These are phyloP conservation scores for Chloris gayana DNA, from an alignment of 176 grass and related monocot species.

Conservation along the genomic window DNA sequence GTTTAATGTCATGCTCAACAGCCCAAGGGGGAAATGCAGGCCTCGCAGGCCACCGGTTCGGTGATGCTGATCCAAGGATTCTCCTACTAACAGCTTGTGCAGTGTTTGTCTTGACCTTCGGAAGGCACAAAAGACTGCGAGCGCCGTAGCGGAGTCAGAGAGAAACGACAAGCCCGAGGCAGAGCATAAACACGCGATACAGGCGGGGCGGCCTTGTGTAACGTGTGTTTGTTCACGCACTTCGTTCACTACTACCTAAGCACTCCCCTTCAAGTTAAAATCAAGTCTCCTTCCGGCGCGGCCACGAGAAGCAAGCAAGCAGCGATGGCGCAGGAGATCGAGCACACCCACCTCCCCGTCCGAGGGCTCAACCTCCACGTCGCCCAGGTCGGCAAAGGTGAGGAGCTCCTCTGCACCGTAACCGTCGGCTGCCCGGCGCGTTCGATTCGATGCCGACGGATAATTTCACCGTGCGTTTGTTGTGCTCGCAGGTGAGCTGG, in stretches of 20 bases:
- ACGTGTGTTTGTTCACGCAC: background rate
- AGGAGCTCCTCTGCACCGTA: background rate
- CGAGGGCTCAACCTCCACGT: constrained; percentile 56
- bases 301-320: background rate
- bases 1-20: background rate
- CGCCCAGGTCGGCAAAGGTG: constrained; percentile 49
- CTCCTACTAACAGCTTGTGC: background rate
- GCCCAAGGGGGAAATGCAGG: background rate
- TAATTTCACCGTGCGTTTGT: background rate
- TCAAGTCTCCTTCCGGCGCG: background rate
- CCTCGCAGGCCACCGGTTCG: too few relatives aligned
- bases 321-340: constrained; percentile 45
- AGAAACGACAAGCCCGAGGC: constrained; percentile 11
- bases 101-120: background rate
- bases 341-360: constrained; percentile 43
- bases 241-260: background rate
- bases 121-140: background rate
- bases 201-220: background rate
- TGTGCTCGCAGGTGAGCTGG: constrained; percentile 34
- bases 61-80: too few relatives aligned
- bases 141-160: background rate
- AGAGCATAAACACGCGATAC: background rate
- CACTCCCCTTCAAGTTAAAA: background rate
- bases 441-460: background rate
- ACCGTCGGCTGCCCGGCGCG: background rate